Conservation (phyloP, 129 eudicot species). For the Smallanthus sonchifolius region DNA sequence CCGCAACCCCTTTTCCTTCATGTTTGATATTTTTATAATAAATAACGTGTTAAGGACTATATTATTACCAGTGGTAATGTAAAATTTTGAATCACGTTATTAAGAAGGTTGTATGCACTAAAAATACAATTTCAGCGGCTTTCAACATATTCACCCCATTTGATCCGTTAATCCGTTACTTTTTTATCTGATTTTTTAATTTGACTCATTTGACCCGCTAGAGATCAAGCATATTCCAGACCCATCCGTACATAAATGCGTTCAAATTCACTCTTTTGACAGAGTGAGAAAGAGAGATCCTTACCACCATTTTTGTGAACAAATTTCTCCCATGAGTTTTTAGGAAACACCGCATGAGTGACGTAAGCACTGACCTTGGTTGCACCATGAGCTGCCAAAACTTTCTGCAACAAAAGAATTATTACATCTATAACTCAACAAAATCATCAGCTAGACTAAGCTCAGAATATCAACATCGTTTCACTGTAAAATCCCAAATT, state of each 20-base stretch:
- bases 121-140: background rate
- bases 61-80: no score
- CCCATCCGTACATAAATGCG: background rate
- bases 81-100: background rate
- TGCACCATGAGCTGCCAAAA: slow-evolving; percentile 85
- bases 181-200: background rate
- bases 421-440: background rate
- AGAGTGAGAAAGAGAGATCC: background rate
- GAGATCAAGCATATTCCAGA: background rate
- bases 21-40: no score
- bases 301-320: slow-evolving; percentile 57
- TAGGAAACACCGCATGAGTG: slow-evolving; percentile 86
- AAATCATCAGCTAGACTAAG: background rate
- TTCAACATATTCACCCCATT: background rate
- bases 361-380: slow-evolving; percentile 90
- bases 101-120: background rate
- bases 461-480: background rate
- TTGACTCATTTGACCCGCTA: background rate
- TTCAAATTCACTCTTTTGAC: background rate
- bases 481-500: background rate
- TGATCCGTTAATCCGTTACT: background rate
- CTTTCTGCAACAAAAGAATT: slow-evolving; percentile 54
- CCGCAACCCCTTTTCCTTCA: no score
- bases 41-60: no score
- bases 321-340: slow-evolving; percentile 69